Percentiles rank a stretch among this genome's conserved stretches.
phyloP scores from a whole-genome alignment of 2,329 filamentous ascomycete genomes.

The Penicillium sp. region DNA sequence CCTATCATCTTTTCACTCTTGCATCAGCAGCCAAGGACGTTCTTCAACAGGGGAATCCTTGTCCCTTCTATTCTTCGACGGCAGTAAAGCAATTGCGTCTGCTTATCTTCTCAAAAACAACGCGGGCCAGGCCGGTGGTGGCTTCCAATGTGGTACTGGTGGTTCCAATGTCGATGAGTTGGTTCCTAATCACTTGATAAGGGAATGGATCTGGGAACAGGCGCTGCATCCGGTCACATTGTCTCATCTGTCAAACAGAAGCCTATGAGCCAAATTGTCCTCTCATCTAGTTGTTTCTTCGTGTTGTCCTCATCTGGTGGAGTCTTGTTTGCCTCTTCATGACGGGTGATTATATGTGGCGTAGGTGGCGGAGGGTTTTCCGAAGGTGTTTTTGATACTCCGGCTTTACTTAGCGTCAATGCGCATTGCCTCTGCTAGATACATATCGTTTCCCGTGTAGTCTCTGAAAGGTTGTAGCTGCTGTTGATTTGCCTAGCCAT shows the following conservation, averaged over 20 bases:
- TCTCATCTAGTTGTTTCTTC: conserved; percentile 17
- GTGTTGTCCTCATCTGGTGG: conserved; percentile 17
- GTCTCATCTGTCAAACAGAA: conserved; percentile 18
- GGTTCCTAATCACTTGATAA: conserved; percentile 1
- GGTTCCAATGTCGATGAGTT: conserved; percentile 6
- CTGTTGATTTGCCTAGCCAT: too few species aligned
- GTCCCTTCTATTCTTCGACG: conserved; percentile 1
- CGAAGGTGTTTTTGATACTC: conserved; percentile 10
- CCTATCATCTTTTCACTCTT: conserved; percentile 14
- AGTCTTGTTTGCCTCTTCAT: conserved; percentile 18
- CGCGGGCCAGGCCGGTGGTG: background rate
- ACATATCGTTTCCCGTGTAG: background rate
- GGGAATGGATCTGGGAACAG: conserved; percentile 5
- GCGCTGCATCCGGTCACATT: conserved; percentile 18
- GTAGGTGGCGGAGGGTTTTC: conserved; percentile 6
- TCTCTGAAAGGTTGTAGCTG: background rate
- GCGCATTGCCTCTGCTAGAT: conserved; percentile 6
- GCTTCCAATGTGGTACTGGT: conserved; percentile 7
- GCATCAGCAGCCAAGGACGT: conserved; percentile 14
- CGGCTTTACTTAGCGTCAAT: conserved; percentile 12
- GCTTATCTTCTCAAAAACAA: background rate
- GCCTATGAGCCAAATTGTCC: conserved; percentile 23
- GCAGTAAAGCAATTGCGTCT: background rate
- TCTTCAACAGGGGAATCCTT: conserved; percentile 9
- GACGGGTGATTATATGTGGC: conserved; percentile 21